Percentiles rank a stretch among this genome's conserved stretches.
These are phyloP conservation scores for Cruciata laevipes DNA, from an alignment of 257 asterid species.

Conservation along the genomic window DNA sequence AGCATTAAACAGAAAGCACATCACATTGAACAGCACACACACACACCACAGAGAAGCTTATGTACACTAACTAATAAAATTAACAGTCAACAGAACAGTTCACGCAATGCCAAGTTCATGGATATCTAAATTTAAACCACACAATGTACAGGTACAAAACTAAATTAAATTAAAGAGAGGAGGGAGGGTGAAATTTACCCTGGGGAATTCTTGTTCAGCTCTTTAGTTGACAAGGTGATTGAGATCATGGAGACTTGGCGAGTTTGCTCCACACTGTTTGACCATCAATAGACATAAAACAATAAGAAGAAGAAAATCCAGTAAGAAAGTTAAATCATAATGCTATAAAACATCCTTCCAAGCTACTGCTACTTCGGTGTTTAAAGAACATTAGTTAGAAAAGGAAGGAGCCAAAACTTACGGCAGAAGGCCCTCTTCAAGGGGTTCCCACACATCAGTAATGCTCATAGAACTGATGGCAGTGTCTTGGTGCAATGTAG, in stretches of 20 bases:
- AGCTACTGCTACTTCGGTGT: neutral
- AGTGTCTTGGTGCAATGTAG: constrained; percentile 79
- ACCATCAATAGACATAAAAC: neutral
- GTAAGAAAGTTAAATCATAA: neutral
- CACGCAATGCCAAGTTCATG: neutral
- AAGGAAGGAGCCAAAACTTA: constrained; percentile 26
- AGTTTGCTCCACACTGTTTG: constrained; percentile 89
- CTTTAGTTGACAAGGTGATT: constrained; percentile 66
- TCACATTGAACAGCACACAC: neutral
- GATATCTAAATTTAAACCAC: neutral
- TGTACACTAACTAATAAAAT: neutral
- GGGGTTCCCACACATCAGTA: constrained; percentile 90
- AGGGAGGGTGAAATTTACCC: constrained; percentile 42
- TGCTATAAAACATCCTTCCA: neutral
- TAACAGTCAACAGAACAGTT: neutral
- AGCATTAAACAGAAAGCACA: neutral
- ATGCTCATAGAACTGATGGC: constrained; percentile 84
- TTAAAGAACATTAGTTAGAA: neutral
- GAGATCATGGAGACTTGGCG: constrained; percentile 97
- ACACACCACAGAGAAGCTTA: neutral
- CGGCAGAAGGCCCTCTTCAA: constrained; percentile 98
- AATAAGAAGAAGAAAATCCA: neutral
- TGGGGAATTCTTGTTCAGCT: constrained; percentile 82
- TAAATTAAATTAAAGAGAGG: neutral
- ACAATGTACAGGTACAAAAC: neutral